Percentiles rank a stretch among this genome's conserved stretches.
Conservation (phyloP, 2,329 filamentous ascomycete species). For the Pestalotiopsis sp. region DNA sequence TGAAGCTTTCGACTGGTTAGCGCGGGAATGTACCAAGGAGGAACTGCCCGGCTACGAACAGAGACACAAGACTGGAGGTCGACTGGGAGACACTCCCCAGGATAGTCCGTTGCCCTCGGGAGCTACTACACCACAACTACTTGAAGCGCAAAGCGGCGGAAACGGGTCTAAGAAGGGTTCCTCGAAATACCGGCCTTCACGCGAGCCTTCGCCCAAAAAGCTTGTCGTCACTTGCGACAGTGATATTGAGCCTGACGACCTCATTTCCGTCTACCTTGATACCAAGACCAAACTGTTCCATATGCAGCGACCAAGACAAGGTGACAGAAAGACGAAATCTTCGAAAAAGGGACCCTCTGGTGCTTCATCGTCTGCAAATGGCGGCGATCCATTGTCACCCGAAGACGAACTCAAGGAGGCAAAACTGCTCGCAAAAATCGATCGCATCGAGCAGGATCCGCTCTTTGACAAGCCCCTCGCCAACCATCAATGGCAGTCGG, state of each 20-base stretch:
- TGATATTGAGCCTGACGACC: constrained; percentile 74
- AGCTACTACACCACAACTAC: constrained; percentile 49
- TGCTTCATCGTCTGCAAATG: not conserved
- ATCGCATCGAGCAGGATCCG: constrained; percentile 76
- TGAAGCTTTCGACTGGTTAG: constrained; percentile 88
- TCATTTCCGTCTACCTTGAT: constrained; percentile 77
- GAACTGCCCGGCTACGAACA: constrained; percentile 75
- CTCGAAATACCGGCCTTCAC: constrained; percentile 29
- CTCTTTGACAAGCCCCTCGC: constrained; percentile 72
- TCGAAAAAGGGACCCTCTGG: constrained; percentile 21
- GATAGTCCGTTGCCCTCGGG: constrained; percentile 56
- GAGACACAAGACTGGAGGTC: constrained; percentile 32
- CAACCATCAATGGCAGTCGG: constrained; percentile 66
- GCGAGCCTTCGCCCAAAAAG: constrained; percentile 42
- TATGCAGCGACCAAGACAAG: constrained; percentile 57
- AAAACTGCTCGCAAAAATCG: constrained; percentile 74
- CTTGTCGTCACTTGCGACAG: constrained; percentile 59
- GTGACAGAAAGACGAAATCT: constrained; percentile 44
- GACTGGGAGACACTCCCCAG: constrained; percentile 42
- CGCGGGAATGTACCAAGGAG: constrained; percentile 70
- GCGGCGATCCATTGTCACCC: constrained; percentile 19
- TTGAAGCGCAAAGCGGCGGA: constrained; percentile 29
- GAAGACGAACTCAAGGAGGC: constrained; percentile 53
- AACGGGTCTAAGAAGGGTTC: constrained; percentile 39
- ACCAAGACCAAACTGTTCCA: constrained; percentile 72